These are phyloP conservation scores for Sherardia arvensis DNA, from an alignment of 257 asterid species.

Conservation along the genomic window DNA sequence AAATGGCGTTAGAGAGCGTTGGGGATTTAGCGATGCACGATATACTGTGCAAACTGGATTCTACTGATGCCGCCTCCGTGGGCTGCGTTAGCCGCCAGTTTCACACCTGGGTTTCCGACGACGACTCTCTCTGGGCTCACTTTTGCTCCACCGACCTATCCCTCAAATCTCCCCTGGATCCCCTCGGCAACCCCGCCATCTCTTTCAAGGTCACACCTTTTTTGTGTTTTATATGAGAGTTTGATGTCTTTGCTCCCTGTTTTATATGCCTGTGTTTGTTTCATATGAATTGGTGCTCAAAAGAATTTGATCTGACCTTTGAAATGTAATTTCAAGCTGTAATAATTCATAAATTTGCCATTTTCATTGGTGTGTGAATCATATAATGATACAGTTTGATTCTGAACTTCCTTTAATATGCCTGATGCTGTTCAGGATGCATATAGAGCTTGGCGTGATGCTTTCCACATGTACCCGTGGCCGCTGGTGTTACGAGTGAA, in stretches of 20 bases:
- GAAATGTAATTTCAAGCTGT: neutral
- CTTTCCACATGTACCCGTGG: slow-evolving; percentile 76
- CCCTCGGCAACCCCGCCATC: slow-evolving; percentile 39
- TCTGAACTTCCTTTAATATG: too few relatives aligned
- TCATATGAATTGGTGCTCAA: neutral
- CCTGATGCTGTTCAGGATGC: slow-evolving; percentile 42
- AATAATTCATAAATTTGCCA: neutral
- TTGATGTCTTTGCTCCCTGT: too few relatives aligned
- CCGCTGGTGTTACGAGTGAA: slow-evolving; percentile 61
- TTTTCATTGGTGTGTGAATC: too few relatives aligned
- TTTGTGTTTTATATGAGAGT: neutral
- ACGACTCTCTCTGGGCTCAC: slow-evolving; percentile 66
- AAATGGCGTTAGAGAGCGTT: slow-evolving; percentile 55
- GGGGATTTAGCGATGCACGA: slow-evolving; percentile 65
- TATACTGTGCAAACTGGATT: slow-evolving; percentile 56
- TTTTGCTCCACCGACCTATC: slow-evolving; percentile 58
- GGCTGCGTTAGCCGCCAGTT: slow-evolving; percentile 51
- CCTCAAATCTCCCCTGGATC: slow-evolving; percentile 59
- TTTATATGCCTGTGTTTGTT: neutral
- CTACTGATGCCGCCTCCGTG: slow-evolving; percentile 48
- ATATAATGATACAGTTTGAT: too few relatives aligned
- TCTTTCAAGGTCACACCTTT: slow-evolving; percentile 47
- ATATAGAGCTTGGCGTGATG: slow-evolving; percentile 67
- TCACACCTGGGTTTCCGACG: slow-evolving; percentile 63
- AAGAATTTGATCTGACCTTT: neutral